These are phyloP conservation scores for Scopulariopsis brevicaulis DNA, from an alignment of 2,329 filamentous ascomycete species.

Conservation along the genomic window DNA sequence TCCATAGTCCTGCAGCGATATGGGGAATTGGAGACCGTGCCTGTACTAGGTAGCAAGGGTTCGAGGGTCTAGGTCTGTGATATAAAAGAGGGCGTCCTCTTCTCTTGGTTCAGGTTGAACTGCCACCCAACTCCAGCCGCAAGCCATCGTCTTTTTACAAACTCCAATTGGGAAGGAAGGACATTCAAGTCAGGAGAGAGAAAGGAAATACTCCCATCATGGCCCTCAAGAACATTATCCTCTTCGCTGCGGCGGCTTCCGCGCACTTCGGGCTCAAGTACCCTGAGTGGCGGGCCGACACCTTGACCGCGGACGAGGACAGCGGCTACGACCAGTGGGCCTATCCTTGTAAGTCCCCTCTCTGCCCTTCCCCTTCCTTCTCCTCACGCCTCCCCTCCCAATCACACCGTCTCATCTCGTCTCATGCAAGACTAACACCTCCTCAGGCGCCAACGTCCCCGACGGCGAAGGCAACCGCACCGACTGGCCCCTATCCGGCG, in stretches of 20 bases:
- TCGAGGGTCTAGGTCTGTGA: too few relatives aligned
- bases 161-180: not conserved
- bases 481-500: conserved; percentile 40
- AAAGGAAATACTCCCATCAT: conserved; percentile 13
- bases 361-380: not conserved
- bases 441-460: conserved; percentile 34
- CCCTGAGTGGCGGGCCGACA: conserved; percentile 36
- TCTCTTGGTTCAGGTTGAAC: too few relatives aligned
- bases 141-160: not conserved
- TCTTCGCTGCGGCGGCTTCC: conserved; percentile 23
- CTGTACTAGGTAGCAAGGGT: too few relatives aligned
- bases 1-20: too few relatives aligned
- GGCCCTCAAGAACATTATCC: conserved; percentile 18
- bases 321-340: conserved; percentile 34
- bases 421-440: not conserved
- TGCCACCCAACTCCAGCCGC: too few relatives aligned
- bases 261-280: conserved; percentile 38
- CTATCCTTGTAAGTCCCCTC: conserved; percentile 33
- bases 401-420: not conserved
- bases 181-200: not conserved
- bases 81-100: too few relatives aligned
- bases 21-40: too few relatives aligned
- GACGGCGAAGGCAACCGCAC: conserved; percentile 32
- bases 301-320: conserved; percentile 21
- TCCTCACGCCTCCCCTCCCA: not conserved